Conservation (phyloP, 768 basidiomycete genomes). For the Pisolithus albus region DNA sequence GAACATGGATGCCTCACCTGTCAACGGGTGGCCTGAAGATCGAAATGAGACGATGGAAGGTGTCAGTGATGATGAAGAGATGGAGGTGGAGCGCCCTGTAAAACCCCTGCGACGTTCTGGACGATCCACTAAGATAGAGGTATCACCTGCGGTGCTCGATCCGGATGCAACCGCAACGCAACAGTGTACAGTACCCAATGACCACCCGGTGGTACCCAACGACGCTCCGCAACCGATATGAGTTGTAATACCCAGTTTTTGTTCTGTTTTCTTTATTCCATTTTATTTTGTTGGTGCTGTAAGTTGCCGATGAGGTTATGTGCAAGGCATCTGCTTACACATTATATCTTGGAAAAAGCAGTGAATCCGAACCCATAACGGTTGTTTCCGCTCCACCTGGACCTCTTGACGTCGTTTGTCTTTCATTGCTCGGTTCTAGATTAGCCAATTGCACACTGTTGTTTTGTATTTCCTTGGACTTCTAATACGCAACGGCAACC, state of each 20-base stretch:
- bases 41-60: conserved; percentile 17
- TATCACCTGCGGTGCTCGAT: conserved; percentile 18
- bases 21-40: conserved; percentile 18
- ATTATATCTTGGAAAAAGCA: conserved; percentile 10
- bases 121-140: conserved; percentile 20
- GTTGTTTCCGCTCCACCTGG: background rate
- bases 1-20: conserved; percentile 12
- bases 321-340: conserved; percentile 9
- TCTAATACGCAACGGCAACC: conserved; percentile 24
- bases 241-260: conserved; percentile 5
- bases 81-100: conserved; percentile 28
- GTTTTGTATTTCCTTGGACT: conserved; percentile 20
- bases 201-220: conserved; percentile 15
- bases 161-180: conserved; percentile 29
- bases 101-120: conserved; percentile 31
- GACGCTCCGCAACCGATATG: conserved; percentile 15
- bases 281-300: conserved; percentile 13
- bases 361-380: conserved; percentile 1
- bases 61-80: conserved; percentile 19
- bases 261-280: no score
- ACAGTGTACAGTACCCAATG: conserved; percentile 14
- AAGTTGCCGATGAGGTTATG: conserved; percentile 11
- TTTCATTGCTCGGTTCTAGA: conserved; percentile 9
- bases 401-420: conserved; percentile 6
- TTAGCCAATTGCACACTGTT: conserved; percentile 15